Evolutionary conservation across 2,329 filamentous ascomycete species (phyloP).

Genomic region (Fusarium poae): DNA sequence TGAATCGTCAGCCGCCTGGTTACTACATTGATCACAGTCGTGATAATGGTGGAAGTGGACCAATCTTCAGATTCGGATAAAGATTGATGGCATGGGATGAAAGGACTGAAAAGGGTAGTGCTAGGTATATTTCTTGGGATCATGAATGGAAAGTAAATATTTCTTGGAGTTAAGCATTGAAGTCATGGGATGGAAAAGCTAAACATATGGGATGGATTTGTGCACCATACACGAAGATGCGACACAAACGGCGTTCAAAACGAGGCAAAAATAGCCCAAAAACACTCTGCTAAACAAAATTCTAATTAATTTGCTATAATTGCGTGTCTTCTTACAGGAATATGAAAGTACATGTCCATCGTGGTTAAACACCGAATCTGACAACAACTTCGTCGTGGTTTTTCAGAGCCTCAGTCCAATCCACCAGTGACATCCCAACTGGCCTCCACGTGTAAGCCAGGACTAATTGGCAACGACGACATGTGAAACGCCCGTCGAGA

Average conservation of each 20-base stretch:
- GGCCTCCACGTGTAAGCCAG: not conserved
- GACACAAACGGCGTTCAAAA: not conserved
- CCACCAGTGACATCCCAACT: constrained; percentile 21
- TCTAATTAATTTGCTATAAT: not conserved
- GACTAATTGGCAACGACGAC: not conserved
- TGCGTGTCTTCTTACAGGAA: not conserved
- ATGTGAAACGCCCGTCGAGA: constrained; percentile 11
- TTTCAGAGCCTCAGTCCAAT: not conserved
- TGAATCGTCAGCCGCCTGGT: not conserved
- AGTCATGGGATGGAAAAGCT: not conserved
- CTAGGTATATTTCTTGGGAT: not conserved
- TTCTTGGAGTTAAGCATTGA: not conserved
- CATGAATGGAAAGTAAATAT: not conserved
- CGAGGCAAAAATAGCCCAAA: no score
- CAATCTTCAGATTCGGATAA: not conserved
- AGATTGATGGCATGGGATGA: not conserved
- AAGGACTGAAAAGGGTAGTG: not conserved
- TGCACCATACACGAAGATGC: not conserved
- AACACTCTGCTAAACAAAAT: no score
- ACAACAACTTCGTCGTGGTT: constrained; percentile 6
- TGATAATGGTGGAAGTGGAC: not conserved
- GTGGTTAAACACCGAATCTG: not conserved
- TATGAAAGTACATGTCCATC: no score
- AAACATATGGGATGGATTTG: not conserved
- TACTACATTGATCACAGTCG: not conserved